These are phyloP conservation scores for Phaseolus lunatus DNA, from an alignment of 306 rosid genomes.

Conservation along the genomic window DNA sequence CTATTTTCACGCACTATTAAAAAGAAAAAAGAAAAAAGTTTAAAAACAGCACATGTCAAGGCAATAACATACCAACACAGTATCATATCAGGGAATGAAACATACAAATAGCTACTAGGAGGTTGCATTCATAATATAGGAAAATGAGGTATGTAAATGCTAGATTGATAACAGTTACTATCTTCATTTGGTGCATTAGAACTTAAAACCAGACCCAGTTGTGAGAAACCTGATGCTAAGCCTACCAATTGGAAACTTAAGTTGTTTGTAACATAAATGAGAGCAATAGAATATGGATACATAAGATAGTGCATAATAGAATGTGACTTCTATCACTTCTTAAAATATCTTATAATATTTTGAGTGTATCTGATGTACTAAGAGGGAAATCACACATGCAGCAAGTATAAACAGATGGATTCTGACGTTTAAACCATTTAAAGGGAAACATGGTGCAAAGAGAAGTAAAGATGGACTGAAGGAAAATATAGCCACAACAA, in stretches of 20 bases:
- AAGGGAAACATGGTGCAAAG: too few species aligned
- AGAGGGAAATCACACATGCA: not conserved
- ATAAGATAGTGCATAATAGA: not conserved
- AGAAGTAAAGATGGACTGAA: not conserved
- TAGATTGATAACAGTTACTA: too few species aligned
- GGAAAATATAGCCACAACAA: constrained; percentile 3
- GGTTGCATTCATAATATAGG: not conserved
- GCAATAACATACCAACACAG: not conserved
- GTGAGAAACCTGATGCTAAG: not conserved
- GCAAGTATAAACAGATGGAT: not conserved
- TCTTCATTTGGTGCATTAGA: not conserved
- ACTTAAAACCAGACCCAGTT: not conserved
- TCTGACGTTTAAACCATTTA: not conserved
- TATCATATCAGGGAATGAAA: not conserved
- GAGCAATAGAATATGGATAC: too few species aligned
- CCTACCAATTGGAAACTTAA: not conserved
- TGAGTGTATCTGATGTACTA: not conserved
- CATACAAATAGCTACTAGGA: not conserved
- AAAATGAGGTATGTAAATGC: not conserved
- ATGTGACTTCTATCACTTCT: not conserved
- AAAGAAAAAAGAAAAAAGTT: not conserved
- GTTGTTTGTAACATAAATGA: too few species aligned
- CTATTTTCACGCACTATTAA: not conserved
- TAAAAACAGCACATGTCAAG: not conserved
- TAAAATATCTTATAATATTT: not conserved